These are phyloP conservation scores for Rhizopus sp. DNA, from an alignment of 371 early-diverging fungal species.

Conservation along the genomic window DNA sequence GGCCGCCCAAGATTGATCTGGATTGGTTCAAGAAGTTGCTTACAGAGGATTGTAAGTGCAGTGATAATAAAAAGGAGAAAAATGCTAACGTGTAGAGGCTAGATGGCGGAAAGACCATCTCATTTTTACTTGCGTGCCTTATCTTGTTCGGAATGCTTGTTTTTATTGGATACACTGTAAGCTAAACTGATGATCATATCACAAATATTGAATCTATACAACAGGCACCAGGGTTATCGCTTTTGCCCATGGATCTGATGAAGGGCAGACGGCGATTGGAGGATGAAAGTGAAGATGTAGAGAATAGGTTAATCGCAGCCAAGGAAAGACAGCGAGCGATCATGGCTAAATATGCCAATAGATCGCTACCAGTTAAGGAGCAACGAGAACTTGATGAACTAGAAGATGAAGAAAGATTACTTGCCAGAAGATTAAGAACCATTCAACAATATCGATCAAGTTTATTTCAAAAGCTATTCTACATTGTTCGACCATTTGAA, in stretches of 20 bases:
- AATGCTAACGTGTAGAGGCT: background rate
- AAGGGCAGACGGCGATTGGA: conserved; percentile 44
- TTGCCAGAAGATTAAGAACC: conserved; percentile 30
- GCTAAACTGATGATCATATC: background rate
- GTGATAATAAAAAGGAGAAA: background rate
- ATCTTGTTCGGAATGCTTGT: conserved; percentile 45
- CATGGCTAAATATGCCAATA: conserved; percentile 36
- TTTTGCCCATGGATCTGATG: conserved; percentile 53
- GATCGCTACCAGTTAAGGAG: conserved; percentile 44
- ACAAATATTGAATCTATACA: background rate
- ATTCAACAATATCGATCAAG: conserved; percentile 38
- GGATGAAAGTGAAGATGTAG: conserved; percentile 41
- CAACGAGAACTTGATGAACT: conserved; percentile 47
- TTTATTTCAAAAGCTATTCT: conserved; percentile 27
- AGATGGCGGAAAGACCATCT: conserved; percentile 46
- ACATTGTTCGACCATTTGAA: conserved; percentile 43
- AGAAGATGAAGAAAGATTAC: conserved; percentile 48
- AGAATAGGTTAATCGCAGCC: conserved; percentile 32
- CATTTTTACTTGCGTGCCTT: conserved; percentile 45
- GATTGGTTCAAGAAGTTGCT: conserved; percentile 58
- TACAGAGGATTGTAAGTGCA: conserved; percentile 45
- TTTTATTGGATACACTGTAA: conserved; percentile 50
- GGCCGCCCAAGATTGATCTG: conserved; percentile 44
- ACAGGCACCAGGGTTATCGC: conserved; percentile 60
- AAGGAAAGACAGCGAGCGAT: conserved; percentile 50